These are phyloP conservation scores for Ilex aquifolium DNA, from an alignment of 257 asterid genomes.

Conservation along the genomic window DNA sequence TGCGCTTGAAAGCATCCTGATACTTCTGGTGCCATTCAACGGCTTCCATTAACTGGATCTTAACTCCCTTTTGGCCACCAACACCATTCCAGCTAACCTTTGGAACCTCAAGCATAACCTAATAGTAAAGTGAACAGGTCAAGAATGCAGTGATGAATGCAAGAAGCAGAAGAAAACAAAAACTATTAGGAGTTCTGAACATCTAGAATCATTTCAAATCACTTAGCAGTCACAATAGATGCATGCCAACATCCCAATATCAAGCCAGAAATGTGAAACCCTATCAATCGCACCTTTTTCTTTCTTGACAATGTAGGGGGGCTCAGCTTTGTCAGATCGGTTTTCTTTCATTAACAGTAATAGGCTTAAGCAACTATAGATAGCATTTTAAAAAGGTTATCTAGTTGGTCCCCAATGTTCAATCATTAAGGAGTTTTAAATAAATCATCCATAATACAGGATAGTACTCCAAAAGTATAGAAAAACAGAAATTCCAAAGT, in stretches of 20 bases:
- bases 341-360: too few relatives aligned
- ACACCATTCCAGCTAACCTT: slow-evolving; percentile 91
- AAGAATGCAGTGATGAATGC: slow-evolving; percentile 8
- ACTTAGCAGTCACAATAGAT: background rate
- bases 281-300: too few relatives aligned
- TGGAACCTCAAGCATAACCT: slow-evolving; percentile 91
- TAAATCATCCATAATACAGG: background rate
- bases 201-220: background rate
- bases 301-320: too few relatives aligned
- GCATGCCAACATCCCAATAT: background rate
- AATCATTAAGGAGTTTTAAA: too few relatives aligned
- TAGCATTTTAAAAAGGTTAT: too few relatives aligned
- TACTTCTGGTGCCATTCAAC: slow-evolving; percentile 95
- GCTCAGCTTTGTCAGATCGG: too few relatives aligned
- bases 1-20: slow-evolving; percentile 76
- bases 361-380: too few relatives aligned
- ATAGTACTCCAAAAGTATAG: background rate
- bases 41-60: slow-evolving; percentile 86
- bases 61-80: slow-evolving; percentile 83
- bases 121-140: slow-evolving; percentile 21
- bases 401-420: too few relatives aligned
- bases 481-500: background rate
- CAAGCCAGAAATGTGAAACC: background rate
- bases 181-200: background rate
- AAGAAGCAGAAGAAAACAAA: background rate